Evolutionary conservation across 1,284 basidiomycete genomes (phyloP), one percentile per base, ranked within the genome.

Genomic region (Ganoderma leucocontextum): DNA sequence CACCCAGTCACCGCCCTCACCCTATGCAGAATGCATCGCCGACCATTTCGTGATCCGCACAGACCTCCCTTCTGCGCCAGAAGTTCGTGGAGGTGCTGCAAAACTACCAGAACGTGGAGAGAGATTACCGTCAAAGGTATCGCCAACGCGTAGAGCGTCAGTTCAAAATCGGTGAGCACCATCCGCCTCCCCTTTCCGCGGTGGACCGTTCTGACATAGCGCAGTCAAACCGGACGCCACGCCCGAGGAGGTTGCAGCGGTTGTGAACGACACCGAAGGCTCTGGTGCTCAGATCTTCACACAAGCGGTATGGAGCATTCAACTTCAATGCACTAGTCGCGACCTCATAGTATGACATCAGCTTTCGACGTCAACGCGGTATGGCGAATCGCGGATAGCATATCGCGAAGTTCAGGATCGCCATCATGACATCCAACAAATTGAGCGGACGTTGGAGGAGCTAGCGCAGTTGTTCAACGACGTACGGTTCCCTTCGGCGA

Each of bases 401-500:
- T 95, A 94, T 78, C 88, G 91, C 63, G 97, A 98, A 81, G 96
- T 97, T 1, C 96, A 98, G 80, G 91, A 94, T 74, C 87, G 97
- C 62, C 95, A 98, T 76, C 89, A 93, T 75, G 96, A 98, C 71
- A 89, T 99, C 73, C 87, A 89, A 74, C 89, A 89, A 75, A 96
- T 98, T 78, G 96, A 98, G 80, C 84, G 87, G 74, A 98, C 96
- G 2, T 82, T 98, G 62, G 91, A 89, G 33, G 96, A 98, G 79
- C 86, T 98, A 64, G 94, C 92, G 1, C 93, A 95, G 78, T 83
- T 98, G 72, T 96, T 98, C 81, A 89, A 89, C 72, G 97, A 98
- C 76, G 89, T 87, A 60, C 60, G 78, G 73, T 12, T 13, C 22
- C 13, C 22, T 22, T 38, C 12, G 1, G 38, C 22, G 15, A 13